Evolutionary conservation across 2,329 filamentous ascomycete species (phyloP).

Genomic region (Aspergillus jensenii): DNA sequence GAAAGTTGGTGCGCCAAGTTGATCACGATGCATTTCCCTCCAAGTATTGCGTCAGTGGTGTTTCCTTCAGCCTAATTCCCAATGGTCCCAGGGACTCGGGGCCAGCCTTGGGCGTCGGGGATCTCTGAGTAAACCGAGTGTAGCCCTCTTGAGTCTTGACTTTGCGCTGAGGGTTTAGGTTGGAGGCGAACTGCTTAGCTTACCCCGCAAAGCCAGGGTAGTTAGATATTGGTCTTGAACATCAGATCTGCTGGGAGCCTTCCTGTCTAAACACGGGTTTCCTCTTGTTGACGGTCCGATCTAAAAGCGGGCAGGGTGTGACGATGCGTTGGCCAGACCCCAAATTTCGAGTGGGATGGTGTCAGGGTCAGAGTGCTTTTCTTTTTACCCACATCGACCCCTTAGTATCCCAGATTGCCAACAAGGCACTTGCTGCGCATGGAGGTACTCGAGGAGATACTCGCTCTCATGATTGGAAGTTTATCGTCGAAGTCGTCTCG

Average conservation of each 20-base stretch:
- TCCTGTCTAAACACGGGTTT: not conserved
- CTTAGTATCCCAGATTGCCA: not conserved
- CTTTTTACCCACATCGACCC: not conserved
- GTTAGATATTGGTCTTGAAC: not conserved
- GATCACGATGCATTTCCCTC: not conserved
- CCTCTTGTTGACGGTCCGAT: not conserved
- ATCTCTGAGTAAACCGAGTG: no score
- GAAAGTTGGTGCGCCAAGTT: not conserved
- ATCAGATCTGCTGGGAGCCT: not conserved
- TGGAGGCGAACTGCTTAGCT: not conserved
- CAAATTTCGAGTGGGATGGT: not conserved
- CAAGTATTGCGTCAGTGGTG: not conserved
- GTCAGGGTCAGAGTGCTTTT: no score
- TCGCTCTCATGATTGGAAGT: not conserved
- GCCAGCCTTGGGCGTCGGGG: no score
- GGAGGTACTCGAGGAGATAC: not conserved
- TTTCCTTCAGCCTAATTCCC: not conserved
- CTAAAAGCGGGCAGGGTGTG: not conserved
- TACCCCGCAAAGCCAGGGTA: not conserved
- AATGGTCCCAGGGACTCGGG: not conserved
- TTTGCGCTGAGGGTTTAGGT: not conserved
- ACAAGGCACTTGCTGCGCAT: not conserved
- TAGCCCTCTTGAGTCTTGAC: no score
- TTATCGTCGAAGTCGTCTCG: slow-evolving; percentile 30
- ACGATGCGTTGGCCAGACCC: not conserved